Evolutionary conservation across 164 flowering plant species (phyloP).

Genomic region (Santalum album): DNA sequence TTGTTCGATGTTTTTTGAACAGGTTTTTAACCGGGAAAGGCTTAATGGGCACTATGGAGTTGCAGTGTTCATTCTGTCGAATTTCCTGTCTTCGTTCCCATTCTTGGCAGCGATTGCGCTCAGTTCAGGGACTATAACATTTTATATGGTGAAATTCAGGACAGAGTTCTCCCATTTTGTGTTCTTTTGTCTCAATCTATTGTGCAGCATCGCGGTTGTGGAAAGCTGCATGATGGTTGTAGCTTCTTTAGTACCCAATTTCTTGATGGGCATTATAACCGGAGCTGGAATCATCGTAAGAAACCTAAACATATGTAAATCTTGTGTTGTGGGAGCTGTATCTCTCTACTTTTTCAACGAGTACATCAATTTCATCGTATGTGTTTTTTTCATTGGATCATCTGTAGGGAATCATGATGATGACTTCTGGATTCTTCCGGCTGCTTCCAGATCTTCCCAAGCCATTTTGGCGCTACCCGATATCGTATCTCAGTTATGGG

Average conservation of each 20-base stretch:
- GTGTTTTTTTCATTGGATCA: too few species aligned
- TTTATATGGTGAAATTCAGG: slow-evolving; percentile 50
- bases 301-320: background rate
- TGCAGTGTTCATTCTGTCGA: slow-evolving; percentile 28
- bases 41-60: slow-evolving; percentile 36
- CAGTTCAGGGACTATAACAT: slow-evolving; percentile 31
- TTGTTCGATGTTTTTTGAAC: background rate
- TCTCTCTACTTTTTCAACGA: too few species aligned
- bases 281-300: slow-evolving; percentile 42
- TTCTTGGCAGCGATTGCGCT: slow-evolving; percentile 36
- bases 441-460: slow-evolving; percentile 77
- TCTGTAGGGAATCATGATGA: slow-evolving; percentile 67
- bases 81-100: slow-evolving; percentile 60
- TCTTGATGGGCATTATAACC: slow-evolving; percentile 42
- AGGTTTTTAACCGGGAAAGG: slow-evolving; percentile 35
- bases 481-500: slow-evolving; percentile 63
- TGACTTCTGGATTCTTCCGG: slow-evolving; percentile 80
- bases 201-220: slow-evolving; percentile 36
- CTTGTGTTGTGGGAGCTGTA: too few species aligned
- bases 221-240: slow-evolving; percentile 74
- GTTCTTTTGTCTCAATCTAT: slow-evolving; percentile 27
- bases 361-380: too few species aligned
- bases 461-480: slow-evolving; percentile 72
- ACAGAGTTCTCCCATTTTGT: slow-evolving; percentile 27
- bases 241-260: slow-evolving; percentile 65